Base-by-base conservation (phyloP, 352 stramenopile species). In the Phytophthora palmivora region DNA sequence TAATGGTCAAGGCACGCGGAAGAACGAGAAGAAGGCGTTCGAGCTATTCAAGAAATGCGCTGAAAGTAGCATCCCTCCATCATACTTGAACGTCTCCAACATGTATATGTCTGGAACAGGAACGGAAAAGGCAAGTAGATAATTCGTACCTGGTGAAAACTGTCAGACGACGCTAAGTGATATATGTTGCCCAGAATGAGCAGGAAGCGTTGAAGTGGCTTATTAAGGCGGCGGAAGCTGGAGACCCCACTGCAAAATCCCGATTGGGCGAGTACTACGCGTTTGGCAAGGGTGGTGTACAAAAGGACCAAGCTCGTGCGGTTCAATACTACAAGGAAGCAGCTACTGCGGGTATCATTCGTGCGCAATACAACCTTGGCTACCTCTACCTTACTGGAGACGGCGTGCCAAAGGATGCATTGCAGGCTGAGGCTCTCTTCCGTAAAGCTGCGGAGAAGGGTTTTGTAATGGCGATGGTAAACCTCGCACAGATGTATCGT, bases 401-500 rank as follows among this genome's bases (percentile, higher is more conserved):
- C 18, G 80, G 78, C 38, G 78, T 94, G 7, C 61, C 65, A 0
- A 55, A 82, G 45, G 68, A 93, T 63, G 57, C 78, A 7, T 65
- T 89, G 4, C 70, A 89, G 52, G 87, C 87, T 6, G 87, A 93
- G 43, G 67, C 80, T 28, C 70, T 93, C 3, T 95, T 95, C 54
- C 80, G 84, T 12, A 73, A 75, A 30, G 83, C 87, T 4, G 85
- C 87, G 0, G 84, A 91, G 10, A 82, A 93, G 49, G 85, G 85
- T 5, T 92, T 94, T 50, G 82, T 92, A 57, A 92, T 94, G 82
- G 87, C 87, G 10, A 95, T 95, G 82, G 80, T 95, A 11, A 95
- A 95, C 26, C 72, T 95, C 26, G 87, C 87, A 26, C 81, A 94
- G 30, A 93, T 95, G 85, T 92, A 94, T 50, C 76, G 82, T 12